phyloP scores from a whole-genome alignment of 345 rosid species.

The Odontarrhena argentea region DNA sequence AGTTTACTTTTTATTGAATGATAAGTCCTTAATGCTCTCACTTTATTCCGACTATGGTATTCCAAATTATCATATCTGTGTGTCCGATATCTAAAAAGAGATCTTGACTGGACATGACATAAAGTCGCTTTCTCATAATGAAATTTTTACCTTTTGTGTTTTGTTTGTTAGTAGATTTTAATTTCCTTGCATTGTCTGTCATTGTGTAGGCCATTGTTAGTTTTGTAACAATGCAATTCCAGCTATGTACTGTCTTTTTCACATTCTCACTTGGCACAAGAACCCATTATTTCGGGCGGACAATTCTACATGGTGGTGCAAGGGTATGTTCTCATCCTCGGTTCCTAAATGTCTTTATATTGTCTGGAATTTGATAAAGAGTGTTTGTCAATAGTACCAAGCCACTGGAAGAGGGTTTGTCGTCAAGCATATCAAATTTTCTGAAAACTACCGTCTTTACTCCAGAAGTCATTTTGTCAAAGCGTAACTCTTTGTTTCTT shows the following conservation, averaged over 20 bases:
- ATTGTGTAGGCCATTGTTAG: slow-evolving; percentile 79
- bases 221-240: slow-evolving; percentile 93
- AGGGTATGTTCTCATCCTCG: slow-evolving; percentile 54
- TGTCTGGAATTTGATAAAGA: slow-evolving; percentile 21
- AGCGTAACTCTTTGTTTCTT: slow-evolving; percentile 53
- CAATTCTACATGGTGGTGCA: slow-evolving; percentile 98
- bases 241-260: slow-evolving; percentile 95
- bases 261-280: slow-evolving; percentile 95
- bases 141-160: slow-evolving; percentile 6
- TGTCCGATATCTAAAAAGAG: slow-evolving; percentile 14
- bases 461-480: slow-evolving; percentile 98
- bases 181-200: slow-evolving; percentile 16
- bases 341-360: slow-evolving; percentile 6
- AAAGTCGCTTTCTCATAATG: slow-evolving; percentile 6
- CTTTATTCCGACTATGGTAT: not conserved
- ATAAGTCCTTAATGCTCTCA: not conserved
- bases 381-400: slow-evolving; percentile 66
- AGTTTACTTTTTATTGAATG: slow-evolving; percentile 3
- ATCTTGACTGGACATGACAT: slow-evolving; percentile 16
- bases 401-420: slow-evolving; percentile 99
- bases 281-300: slow-evolving; percentile 96
- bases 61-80: not conserved
- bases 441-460: slow-evolving; percentile 92
- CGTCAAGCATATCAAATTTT: slow-evolving; percentile 84
- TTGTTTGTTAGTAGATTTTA: slow-evolving; percentile 13